Conservation (phyloP, 495 filamentous ascomycete genomes). For the Penicillium chermesinum region DNA sequence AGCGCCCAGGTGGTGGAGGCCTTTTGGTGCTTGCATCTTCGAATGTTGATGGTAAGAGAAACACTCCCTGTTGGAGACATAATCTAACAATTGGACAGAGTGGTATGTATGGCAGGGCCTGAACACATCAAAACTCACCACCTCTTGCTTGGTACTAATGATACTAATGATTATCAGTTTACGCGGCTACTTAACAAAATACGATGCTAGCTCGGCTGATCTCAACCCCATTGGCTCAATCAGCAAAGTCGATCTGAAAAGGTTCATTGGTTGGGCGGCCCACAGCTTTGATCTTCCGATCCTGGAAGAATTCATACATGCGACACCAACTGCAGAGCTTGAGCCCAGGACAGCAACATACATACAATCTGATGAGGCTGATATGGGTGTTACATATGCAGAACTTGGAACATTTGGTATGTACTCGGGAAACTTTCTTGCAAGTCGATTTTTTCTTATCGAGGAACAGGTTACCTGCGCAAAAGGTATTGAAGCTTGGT, state of each 20-base stretch:
- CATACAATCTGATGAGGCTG: slow-evolving; percentile 59
- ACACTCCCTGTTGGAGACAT: too few species aligned
- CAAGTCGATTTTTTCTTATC: not conserved
- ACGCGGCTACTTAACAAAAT: slow-evolving; percentile 70
- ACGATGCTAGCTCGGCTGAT: slow-evolving; percentile 57
- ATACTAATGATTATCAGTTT: too few species aligned
- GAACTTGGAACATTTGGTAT: slow-evolving; percentile 54
- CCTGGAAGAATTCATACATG: slow-evolving; percentile 66
- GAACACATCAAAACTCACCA: too few species aligned
- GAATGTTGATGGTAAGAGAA: slow-evolving; percentile 52
- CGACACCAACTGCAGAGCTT: slow-evolving; percentile 77
- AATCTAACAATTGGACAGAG: too few species aligned
- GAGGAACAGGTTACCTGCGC: slow-evolving; percentile 47
- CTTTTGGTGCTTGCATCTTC: slow-evolving; percentile 62
- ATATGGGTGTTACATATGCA: slow-evolving; percentile 62
- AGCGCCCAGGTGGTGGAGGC: slow-evolving; percentile 47
- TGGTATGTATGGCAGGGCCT: too few species aligned
- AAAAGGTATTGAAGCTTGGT: slow-evolving; percentile 67
- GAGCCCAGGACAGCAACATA: slow-evolving; percentile 65
- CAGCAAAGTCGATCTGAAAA: slow-evolving; percentile 68
- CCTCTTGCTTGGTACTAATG: too few species aligned
- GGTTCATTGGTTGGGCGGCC: slow-evolving; percentile 66
- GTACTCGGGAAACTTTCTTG: not conserved
- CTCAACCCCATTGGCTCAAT: slow-evolving; percentile 71
- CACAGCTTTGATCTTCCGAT: slow-evolving; percentile 63